These are phyloP conservation scores for Rosa persica DNA, from an alignment of 306 rosid genomes.

Conservation along the genomic window DNA sequence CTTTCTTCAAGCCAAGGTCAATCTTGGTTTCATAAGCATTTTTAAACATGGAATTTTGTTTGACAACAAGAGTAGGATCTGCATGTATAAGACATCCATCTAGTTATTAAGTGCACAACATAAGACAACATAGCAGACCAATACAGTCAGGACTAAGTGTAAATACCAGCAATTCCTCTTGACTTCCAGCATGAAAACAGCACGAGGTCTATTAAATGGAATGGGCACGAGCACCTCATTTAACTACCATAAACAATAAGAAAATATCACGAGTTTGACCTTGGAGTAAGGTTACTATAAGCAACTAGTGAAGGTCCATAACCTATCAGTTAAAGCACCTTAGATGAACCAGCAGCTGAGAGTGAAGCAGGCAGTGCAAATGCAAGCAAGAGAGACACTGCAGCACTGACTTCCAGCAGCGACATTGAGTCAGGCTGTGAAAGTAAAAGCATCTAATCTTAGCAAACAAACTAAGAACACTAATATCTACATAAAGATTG, in stretches of 20 bases:
- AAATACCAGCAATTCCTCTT: slow-evolving; percentile 68
- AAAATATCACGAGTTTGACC: slow-evolving; percentile 26
- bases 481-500: neutral
- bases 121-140: neutral
- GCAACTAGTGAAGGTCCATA: slow-evolving; percentile 13
- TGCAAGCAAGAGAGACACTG: slow-evolving; percentile 85
- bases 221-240: slow-evolving; percentile 75
- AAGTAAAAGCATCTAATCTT: slow-evolving; percentile 11
- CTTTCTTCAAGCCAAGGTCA: slow-evolving; percentile 44
- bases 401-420: slow-evolving; percentile 71
- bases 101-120: slow-evolving; percentile 10
- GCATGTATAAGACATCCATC: slow-evolving; percentile 28
- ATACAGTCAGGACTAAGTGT: neutral
- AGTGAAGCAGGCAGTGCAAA: slow-evolving; percentile 69
- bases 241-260: slow-evolving; percentile 57
- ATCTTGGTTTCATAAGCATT: slow-evolving; percentile 41
- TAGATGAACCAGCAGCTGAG: slow-evolving; percentile 70
- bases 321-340: slow-evolving; percentile 64
- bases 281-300: slow-evolving; percentile 1
- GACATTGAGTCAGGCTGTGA: slow-evolving; percentile 59
- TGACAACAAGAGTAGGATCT: slow-evolving; percentile 51
- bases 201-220: slow-evolving; percentile 88
- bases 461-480: neutral
- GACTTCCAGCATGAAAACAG: slow-evolving; percentile 77
- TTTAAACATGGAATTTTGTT: slow-evolving; percentile 46